Evolutionary conservation across 2,329 filamentous ascomycete species (phyloP), one percentile per base, ranked within the genome.

Genomic region (Ophiocordyceps camponoti-leonardi): DNA sequence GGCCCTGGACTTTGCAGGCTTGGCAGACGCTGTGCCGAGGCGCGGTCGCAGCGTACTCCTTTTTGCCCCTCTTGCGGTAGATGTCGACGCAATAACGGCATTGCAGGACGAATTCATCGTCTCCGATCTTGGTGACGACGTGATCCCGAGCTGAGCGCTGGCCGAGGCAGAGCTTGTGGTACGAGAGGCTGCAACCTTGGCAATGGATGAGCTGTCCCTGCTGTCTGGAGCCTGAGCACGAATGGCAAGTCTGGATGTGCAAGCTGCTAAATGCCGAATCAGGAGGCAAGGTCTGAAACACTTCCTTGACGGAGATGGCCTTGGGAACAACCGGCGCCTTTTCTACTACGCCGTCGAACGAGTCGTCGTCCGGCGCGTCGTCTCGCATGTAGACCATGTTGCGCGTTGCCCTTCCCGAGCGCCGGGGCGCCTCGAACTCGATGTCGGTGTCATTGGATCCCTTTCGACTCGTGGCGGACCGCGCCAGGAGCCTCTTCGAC

Each of bases 141-240:
- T 96, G 92, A n/a, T 94, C 86, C 49, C 92, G 75, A 13, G 61
- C 67, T 44, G 73, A 75, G 44, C 92, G 77, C 43, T 72, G 68
- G 1, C 90, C 87, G 26, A 98, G 69, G 56, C 92, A 98, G 39
- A 65, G 66, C 59, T 84, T 86, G 62, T 98, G 92, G 53, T 86
- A 94, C 0, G 83, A 73, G 43, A 81, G 69, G 2, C 81, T 86
- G 59, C 92, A 98, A 28, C 92, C 92, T 63, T 98, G 93, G 53
- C 92, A 98, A 56, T 81, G 80, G 31, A 98, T 73, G 22, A 98
- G 67, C 37, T 75, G 68, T 1, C 85, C 86, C 16, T 60, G 63
- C n/a, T 66, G 62, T 43, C 64, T 66, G 5, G 60, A 58, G 13
- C 58, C 55, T 18, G 52, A 48, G 57, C 92, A 98, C 3, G 77